A percentile compares a stretch with the other conserved stretches of the same genome.
These are phyloP conservation scores for Ashbya aceris DNA, from an alignment of 1,139 yeast species.

Conservation along the genomic window DNA sequence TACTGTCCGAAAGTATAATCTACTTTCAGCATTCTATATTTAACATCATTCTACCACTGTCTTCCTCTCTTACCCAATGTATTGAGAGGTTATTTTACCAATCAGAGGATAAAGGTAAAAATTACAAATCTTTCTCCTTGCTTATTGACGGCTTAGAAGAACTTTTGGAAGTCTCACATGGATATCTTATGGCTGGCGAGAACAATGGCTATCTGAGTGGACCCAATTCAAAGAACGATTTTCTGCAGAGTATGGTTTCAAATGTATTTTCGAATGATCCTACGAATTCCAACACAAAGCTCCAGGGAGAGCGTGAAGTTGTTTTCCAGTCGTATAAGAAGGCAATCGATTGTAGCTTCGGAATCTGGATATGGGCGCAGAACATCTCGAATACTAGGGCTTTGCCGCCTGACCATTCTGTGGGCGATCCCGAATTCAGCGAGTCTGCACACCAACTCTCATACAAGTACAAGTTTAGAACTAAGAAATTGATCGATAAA, in stretches of 20 bases:
- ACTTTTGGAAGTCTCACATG: conserved; percentile 52
- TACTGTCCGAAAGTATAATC: conserved; percentile 27
- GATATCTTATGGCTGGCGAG: conserved; percentile 35
- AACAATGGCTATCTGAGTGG: conserved; percentile 18
- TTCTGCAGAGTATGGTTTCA: conserved; percentile 35
- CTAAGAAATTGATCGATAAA: conserved; percentile 61
- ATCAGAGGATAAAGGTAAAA: conserved; percentile 20
- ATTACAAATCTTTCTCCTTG: conserved; percentile 35
- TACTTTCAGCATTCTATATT: conserved; percentile 27
- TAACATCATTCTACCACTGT: conserved; percentile 26
- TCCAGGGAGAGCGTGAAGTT: conserved; percentile 45
- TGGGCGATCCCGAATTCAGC: conserved; percentile 17
- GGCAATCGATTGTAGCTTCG: conserved; percentile 45
- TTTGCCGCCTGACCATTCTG: too few relatives aligned
- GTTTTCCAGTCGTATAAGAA: conserved; percentile 56
- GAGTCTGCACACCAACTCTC: conserved; percentile 53
- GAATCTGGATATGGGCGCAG: conserved; percentile 74
- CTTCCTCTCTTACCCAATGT: conserved; percentile 27
- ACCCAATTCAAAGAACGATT: conserved; percentile 22
- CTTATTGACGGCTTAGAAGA: conserved; percentile 61
- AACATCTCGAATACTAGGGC: conserved; percentile 26
- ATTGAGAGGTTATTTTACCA: conserved; percentile 17
- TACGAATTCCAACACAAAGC: conserved; percentile 47
- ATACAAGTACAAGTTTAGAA: conserved; percentile 59
- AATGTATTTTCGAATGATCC: conserved; percentile 82